Evolutionary conservation across 2,329 filamentous ascomycete species (phyloP), one percentile per base, ranked within the genome.

Genomic region (Cyphellophora europaea): DNA sequence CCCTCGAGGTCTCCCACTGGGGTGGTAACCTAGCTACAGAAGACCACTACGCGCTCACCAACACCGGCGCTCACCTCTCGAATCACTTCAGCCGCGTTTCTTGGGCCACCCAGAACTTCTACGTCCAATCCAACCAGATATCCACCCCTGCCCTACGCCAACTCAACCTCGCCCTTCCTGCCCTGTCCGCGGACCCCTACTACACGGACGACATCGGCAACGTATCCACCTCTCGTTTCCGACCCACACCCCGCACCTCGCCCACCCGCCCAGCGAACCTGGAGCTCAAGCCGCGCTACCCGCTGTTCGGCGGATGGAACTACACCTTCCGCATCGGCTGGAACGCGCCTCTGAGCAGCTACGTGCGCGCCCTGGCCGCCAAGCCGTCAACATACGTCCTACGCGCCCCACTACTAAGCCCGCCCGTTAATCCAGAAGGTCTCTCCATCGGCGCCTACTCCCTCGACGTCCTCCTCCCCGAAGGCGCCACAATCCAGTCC

Each of bases 281-380:
- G 17, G 88, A 95, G 60, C 71, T 95, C 44, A 91, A 88, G 69
- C 91, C 91, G 13, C 77, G 91, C 34, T 98, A 93, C 60, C 91
- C 91, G n/a, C 60, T 98, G 15, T 98, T 95, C 52, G 91, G 91
- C 41, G 87, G 85, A 41, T 98, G 91, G 91, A 94, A 93, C 62
- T 96, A 95, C 62, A 91, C 84, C 47, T 98, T 96, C 68, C 85
- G 82, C 40, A 79, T 96, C 38, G 91, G 91, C 48, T 98, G 91
- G 91, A 93, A 96, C 64, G 79, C 83, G 34, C 77, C 93, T 47
- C 70, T 93, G 17, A 77, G 77, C 51, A 75, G 74, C 38, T 91
- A 84, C 57, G 57, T 98, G 47, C 79, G 85, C 50, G 69, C 67
- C 50, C 53, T 67, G 15, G 74, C 68, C 49, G 52, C 58, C 5